Evolutionary conservation across 2,329 filamentous ascomycete species (phyloP).

Genomic region (Zasmidium cellare): DNA sequence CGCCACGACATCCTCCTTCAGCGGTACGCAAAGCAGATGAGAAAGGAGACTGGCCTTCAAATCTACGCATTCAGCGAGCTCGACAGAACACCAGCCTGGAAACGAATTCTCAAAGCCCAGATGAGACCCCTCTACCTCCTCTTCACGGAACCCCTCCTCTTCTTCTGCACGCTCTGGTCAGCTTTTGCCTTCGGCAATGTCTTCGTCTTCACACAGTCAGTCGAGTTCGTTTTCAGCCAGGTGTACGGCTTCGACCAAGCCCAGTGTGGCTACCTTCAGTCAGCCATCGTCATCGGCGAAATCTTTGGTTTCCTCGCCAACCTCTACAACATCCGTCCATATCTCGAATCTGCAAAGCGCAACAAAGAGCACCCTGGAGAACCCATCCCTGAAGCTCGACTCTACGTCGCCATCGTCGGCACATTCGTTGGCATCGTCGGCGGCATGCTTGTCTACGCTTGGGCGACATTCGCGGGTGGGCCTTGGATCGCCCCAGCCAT

Average conservation of each 20-base stretch:
- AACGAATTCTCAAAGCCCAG: conserved; percentile 22
- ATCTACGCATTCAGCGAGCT: conserved; percentile 12
- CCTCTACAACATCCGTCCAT: conserved; percentile 37
- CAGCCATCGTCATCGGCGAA: conserved; percentile 48
- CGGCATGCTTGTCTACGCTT: conserved; percentile 55
- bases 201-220: conserved; percentile 53
- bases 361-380: conserved; percentile 38
- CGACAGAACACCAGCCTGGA: background rate
- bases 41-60: conserved; percentile 29
- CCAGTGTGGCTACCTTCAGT: conserved; percentile 47
- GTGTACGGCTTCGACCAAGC: conserved; percentile 45
- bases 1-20: conserved; percentile 49
- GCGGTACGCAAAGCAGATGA: conserved; percentile 37
- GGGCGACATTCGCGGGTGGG: conserved; percentile 45
- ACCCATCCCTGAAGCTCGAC: conserved; percentile 47
- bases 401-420: conserved; percentile 45
- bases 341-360: conserved; percentile 42
- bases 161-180: conserved; percentile 51
- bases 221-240: conserved; percentile 43
- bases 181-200: conserved; percentile 49
- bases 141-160: conserved; percentile 51
- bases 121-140: conserved; percentile 41
- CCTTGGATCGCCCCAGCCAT: conserved; percentile 52
- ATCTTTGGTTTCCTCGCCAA: conserved; percentile 42
- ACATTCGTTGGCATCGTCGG: conserved; percentile 49